Percentiles rank a stretch among this genome's conserved stretches.
These are phyloP conservation scores for Lentinula sp. DNA, from an alignment of 768 basidiomycete genomes.

Conservation along the genomic window DNA sequence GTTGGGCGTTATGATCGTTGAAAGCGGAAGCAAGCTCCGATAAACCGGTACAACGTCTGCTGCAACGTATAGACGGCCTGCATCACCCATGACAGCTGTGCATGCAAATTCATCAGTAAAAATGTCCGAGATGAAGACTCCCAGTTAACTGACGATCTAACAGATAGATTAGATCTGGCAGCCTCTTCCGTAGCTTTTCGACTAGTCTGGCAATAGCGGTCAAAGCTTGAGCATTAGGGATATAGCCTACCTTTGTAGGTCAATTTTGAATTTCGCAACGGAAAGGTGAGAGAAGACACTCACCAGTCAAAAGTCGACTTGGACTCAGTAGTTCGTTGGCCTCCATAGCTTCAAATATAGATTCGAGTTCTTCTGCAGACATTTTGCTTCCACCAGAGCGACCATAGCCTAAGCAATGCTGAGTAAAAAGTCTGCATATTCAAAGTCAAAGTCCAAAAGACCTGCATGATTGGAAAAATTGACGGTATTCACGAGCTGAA, in stretches of 20 bases:
- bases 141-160: constrained; percentile 70
- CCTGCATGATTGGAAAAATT: constrained; percentile 95
- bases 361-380: constrained; percentile 66
- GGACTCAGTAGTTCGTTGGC: constrained; percentile 70
- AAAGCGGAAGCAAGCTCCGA: constrained; percentile 67
- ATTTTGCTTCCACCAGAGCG: constrained; percentile 76
- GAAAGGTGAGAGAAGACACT: constrained; percentile 5
- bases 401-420: constrained; percentile 63
- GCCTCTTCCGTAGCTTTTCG: constrained; percentile 48
- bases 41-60: constrained; percentile 85
- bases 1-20: constrained; percentile 94
- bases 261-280: background rate
- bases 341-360: constrained; percentile 70
- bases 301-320: constrained; percentile 75
- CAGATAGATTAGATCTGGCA: constrained; percentile 70
- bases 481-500: constrained; percentile 81
- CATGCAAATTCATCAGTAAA: background rate
- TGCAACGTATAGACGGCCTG: constrained; percentile 84
- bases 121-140: background rate
- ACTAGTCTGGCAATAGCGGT: constrained; percentile 59
- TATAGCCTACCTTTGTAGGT: constrained; percentile 53
- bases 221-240: constrained; percentile 79
- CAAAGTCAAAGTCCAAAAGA: constrained; percentile 16
- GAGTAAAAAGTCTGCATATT: background rate
- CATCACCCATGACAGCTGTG: constrained; percentile 90